Base-by-base conservation (phyloP, 768 basidiomycete species). In the Galerina sulciceps region DNA sequence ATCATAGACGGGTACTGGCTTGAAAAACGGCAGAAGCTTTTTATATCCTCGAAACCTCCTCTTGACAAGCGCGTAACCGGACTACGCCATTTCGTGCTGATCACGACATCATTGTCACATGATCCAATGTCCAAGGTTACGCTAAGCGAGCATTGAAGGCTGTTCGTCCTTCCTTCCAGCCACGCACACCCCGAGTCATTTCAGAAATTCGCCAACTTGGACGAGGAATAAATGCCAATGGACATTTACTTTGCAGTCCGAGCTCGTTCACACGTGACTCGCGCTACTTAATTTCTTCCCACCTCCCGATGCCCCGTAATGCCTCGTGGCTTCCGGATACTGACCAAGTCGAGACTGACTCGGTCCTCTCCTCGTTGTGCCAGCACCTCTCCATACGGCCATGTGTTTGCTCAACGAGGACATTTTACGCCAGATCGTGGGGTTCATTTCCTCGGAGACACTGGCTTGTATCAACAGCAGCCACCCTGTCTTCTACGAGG, bases 381-480 rank as follows among this genome's bases (percentile, higher is more conserved):
- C 9, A 44, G 61, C n/a, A 14, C 42, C 57, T 5, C 26, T 5
- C 26, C 26, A 3, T 31, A 1, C n/a, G 26, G 26, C 26, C 26
- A 37, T 23, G 54, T 47, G 57, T 43, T 31, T 22, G 13, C 44
- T 70, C 53, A 64, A 67, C 59, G 65, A 68, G 14, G 76, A 77
- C 46, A 53, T 77, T 36, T 67, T 75, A 63, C 67, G 66, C 45
- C 65, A 63, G 34, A 66, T 77, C 41, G 65, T 70, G 36, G 51
- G 37, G 10, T 72, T 66, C 45, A 53, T 77, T 23, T 64, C 71
- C 13, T 56, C 52, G 18, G 65, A 69, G 2, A 48, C 57, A 2
- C 65, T 73, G 2, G 42, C 59, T 11, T 61, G 50, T 9, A 60
- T 75, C 10, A 69, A 61, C 50, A 53, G 60, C 22, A 66, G 71